Base-by-base conservation (phyloP, 306 rosid species). In the Prunus mongolica region DNA sequence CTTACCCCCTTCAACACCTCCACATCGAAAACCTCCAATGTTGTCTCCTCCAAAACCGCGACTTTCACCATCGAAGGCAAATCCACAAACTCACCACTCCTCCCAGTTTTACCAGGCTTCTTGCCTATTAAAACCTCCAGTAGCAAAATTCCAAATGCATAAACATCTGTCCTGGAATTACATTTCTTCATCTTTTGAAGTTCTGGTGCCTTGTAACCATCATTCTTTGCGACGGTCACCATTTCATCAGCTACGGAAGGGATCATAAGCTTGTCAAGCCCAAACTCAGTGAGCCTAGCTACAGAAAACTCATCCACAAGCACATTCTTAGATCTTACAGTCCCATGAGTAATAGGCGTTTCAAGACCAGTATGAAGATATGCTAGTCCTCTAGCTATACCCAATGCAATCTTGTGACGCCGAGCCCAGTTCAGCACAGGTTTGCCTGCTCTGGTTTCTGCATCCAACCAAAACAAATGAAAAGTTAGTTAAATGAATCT, bases 341-440 rank as follows among this genome's bases (percentile, higher is more conserved):
- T 88, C 28, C 97, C 99, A 78, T 96, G 99, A 60, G 98, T 96
- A 68, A 93, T 65, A n/a, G 98, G 98, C 54, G 72, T 75, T 45
- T 96, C 99, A 15, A 88, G 89, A 71, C 96, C 97, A 5, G 93
- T 84, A 27, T 96, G 98, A 86, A 96, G 99, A 86, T 79, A 89
- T 6, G 96, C 93, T 70, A 96, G 90, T 64, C 99, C 99, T 76
- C 89, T 83, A 6, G 99, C 99, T 76, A 96, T 85, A 4, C 99
- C 91, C 77, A 93, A 65, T 3, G 96, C 97, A 77, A 96, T 93
- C 83, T 89, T 92, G 87, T 96, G 99, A 75, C 98, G 83, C 80
- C 99, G 87, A 8, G 94, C 93, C 99, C 99, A 96, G 86, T 88
- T 96, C 86, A 96, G 79, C 82, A 90, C 93, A 38, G 98, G 96